Base-by-base conservation (phyloP, 805 yeast genomes). In the Yarrowia bubula region DNA sequence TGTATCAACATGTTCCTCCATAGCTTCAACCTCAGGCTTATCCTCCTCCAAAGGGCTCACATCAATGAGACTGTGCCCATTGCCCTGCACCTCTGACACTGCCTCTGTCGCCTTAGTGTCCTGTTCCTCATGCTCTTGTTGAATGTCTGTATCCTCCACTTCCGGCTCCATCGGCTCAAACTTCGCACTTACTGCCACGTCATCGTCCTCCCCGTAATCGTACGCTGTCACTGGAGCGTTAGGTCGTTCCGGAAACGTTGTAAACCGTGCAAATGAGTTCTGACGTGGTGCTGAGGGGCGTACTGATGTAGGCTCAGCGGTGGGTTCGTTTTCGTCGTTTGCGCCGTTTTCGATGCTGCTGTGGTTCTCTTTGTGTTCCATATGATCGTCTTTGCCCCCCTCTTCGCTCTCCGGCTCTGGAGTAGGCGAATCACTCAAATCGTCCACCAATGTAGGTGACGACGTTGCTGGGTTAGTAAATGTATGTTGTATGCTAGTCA, bases 121-220 rank as follows among this genome's bases (percentile, higher is more conserved):
- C 22, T 31, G 15, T 48, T 41, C 55, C 15, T 4, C 28, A n/a
- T 14, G 8, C 11, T 2, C 31, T 9, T 47, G 31, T 28, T 22
- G 28, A 22, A 5, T 18, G 14, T 35, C 15, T 15, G 33, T 9
- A 4, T 22, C 43, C 2, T 17, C 42, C 13, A 1, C 8, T 18
- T 51, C 58, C 8, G 58, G 22, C 43, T 51, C 58, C 58, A 51
- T 37, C n/a, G 58, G 58, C 35, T 51, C 58, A 13, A 51, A 51
- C 0, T 32, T 35, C n/a, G 43, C 22, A 47, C 31, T 4, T 32
- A 39, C 9, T 11, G 37, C 39, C 7, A 7, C 11, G 22, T 15
- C 14, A n/a, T 46, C 17, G 14, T n/a, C 38, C 18, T 2, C 32
- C 2, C 22, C 39, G 15, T 37, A 37, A 10, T 13, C 33, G 35